Evolutionary conservation across 2,329 filamentous ascomycete species (phyloP), one percentile per base, ranked within the genome.

Genomic region (Neonectria coccinea): DNA sequence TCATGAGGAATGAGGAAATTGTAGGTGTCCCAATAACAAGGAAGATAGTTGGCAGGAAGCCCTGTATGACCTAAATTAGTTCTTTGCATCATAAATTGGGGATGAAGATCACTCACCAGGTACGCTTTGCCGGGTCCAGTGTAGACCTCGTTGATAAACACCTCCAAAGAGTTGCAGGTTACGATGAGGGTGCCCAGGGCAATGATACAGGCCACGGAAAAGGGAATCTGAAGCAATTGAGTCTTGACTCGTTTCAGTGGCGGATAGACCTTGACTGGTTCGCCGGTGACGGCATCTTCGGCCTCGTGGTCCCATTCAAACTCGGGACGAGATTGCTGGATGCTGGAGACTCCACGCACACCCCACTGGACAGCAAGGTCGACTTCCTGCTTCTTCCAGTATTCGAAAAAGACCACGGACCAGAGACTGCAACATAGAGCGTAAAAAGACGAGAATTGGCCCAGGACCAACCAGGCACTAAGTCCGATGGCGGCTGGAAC

Each of bases 131-230:
- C 89, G 0, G 94, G 93, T 0, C 96, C 96, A 64, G 90, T 87
- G 78, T 99, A 98, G 16, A 98, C 89, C 79, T 99, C 94, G 0
- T 92, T 94, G 70, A 99, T 93, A 80, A 98, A 97, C 33, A 98
- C 93, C 77, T 99, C 96, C 66, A 97, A 92, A 8, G 90, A 92
- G 78, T 98, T 98, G 75, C 93, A 96, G 14, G 88, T 88, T 12
- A 92, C 89, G 68, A 98, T 97, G 71, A 98, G 83, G 18, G 89
- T 89, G 1, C 95, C 95, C 7, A 98, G 85, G 1, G 91, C 86
- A 25, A 89, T 62, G 8, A 90, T 82, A 33, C 93, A 94, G 11
- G 88, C 84, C 5, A 97, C 77, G 1, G 93, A 92, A 79, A 99
- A 97, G 0, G 94, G 94, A 2, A 97, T 82, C 75, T 97, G 91